phyloP scores from a whole-genome alignment of 495 filamentous ascomycete genomes.

The Penicillium riverlandense region DNA sequence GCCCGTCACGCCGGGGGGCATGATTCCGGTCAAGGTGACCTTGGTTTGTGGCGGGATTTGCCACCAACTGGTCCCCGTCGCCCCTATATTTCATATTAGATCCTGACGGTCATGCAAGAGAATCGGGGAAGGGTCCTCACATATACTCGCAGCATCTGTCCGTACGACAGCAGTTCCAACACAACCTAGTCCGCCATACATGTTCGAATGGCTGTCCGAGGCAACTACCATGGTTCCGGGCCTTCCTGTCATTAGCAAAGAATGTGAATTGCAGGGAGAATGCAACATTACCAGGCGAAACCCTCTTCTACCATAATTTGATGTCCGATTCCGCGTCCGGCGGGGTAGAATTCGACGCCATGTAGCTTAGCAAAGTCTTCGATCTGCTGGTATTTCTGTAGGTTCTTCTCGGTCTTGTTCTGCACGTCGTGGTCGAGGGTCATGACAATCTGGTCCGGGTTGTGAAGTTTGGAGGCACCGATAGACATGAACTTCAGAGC shows the following conservation, averaged over 20 bases:
- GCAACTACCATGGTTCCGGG: constrained; percentile 81
- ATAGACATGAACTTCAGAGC: constrained; percentile 82
- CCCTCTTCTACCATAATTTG: constrained; percentile 88
- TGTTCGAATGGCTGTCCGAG: constrained; percentile 74
- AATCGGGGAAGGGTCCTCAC: too few species aligned
- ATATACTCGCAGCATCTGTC: constrained; percentile 81
- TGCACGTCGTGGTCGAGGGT: constrained; percentile 93
- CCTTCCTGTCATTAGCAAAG: constrained; percentile 6
- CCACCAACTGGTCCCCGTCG: constrained; percentile 80
- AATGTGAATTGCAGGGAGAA: too few species aligned
- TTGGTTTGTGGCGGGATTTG: constrained; percentile 81
- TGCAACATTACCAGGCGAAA: constrained; percentile 44
- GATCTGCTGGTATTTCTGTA: constrained; percentile 80
- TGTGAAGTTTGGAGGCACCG: constrained; percentile 68
- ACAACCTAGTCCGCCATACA: constrained; percentile 10
- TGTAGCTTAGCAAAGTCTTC: constrained; percentile 80
- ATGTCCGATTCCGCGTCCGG: constrained; percentile 78
- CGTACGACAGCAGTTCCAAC: constrained; percentile 67
- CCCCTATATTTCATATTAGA: constrained; percentile 32
- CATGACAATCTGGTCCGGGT: constrained; percentile 75
- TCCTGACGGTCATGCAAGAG: too few species aligned
- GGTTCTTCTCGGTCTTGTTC: constrained; percentile 74
- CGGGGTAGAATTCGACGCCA: constrained; percentile 77
- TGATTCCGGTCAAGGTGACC: constrained; percentile 65
- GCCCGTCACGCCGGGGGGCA: constrained; percentile 79